Percentiles rank a stretch among this genome's conserved stretches.
Conservation (phyloP, 345 rosid genomes). For the Cardamine resedifolia region DNA sequence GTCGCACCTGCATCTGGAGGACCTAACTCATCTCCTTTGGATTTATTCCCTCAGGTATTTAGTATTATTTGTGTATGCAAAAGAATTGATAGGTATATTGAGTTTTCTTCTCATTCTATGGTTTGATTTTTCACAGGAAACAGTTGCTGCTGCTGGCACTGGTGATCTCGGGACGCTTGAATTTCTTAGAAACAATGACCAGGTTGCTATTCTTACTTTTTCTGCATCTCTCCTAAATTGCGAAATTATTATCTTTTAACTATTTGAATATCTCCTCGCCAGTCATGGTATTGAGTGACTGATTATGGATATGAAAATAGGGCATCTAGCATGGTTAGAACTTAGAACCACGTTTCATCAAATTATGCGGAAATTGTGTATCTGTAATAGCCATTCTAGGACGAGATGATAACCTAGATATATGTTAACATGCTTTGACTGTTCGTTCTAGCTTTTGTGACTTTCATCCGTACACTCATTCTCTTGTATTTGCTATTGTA, state of each 20-base stretch:
- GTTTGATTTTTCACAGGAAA: slow-evolving; percentile 49
- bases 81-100: not conserved
- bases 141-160: slow-evolving; percentile 56
- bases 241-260: not conserved
- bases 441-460: not conserved
- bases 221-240: not conserved
- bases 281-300: not conserved
- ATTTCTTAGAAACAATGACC: slow-evolving; percentile 90
- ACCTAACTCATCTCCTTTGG: slow-evolving; percentile 93
- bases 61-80: slow-evolving; percentile 7
- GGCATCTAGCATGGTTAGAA: slow-evolving; percentile 15
- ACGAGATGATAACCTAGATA: not conserved
- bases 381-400: slow-evolving; percentile 1
- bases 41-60: slow-evolving; percentile 92
- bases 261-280: not conserved
- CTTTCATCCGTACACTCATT: slow-evolving; percentile 7
- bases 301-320: not conserved
- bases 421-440: slow-evolving; percentile 11
- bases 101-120: slow-evolving; percentile 16
- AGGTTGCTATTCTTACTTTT: slow-evolving; percentile 48
- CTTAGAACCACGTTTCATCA: not conserved
- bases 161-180: slow-evolving; percentile 85
- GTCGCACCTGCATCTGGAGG: slow-evolving; percentile 62
- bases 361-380: not conserved
- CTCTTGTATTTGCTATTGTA: slow-evolving; percentile 22